A percentile compares a stretch with the other conserved stretches of the same genome.
Evolutionary conservation across 2,329 filamentous ascomycete genomes (phyloP).

Genomic region (Mycosphaerella sp.): DNA sequence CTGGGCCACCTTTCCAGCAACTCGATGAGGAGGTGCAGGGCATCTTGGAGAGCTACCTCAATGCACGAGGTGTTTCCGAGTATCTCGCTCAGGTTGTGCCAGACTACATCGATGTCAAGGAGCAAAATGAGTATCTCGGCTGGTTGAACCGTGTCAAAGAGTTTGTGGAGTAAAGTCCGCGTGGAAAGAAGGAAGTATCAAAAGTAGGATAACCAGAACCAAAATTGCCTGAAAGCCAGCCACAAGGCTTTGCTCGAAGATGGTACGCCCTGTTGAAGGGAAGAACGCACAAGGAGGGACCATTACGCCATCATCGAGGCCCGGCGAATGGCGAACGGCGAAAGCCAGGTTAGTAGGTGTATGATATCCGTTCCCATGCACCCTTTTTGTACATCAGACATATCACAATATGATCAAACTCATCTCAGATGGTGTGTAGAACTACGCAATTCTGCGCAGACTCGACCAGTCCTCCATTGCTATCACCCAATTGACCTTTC

Average conservation of each 20-base stretch:
- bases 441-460: too few species aligned
- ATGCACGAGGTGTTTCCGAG: conserved; percentile 86
- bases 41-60: conserved; percentile 85
- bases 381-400: conserved; percentile 6
- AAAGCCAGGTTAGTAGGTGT: background rate
- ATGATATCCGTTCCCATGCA: background rate
- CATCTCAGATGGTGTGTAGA: background rate
- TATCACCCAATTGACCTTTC: too few species aligned
- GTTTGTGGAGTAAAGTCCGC: conserved; percentile 60
- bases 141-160: conserved; percentile 83
- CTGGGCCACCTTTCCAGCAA: conserved; percentile 86
- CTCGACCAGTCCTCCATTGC: too few species aligned
- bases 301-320: background rate
- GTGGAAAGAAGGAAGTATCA: background rate
- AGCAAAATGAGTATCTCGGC: conserved; percentile 90
- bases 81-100: conserved; percentile 83
- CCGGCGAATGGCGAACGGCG: background rate
- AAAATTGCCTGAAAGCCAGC: background rate
- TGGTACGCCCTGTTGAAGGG: background rate
- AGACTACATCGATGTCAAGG: conserved; percentile 96
- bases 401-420: background rate
- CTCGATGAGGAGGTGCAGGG: conserved; percentile 94
- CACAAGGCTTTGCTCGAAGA: background rate
- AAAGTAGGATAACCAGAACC: too few species aligned
- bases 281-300: background rate